These are phyloP conservation scores for Lolium rigidum DNA, from an alignment of 176 grass and related monocot genomes.

Conservation along the genomic window DNA sequence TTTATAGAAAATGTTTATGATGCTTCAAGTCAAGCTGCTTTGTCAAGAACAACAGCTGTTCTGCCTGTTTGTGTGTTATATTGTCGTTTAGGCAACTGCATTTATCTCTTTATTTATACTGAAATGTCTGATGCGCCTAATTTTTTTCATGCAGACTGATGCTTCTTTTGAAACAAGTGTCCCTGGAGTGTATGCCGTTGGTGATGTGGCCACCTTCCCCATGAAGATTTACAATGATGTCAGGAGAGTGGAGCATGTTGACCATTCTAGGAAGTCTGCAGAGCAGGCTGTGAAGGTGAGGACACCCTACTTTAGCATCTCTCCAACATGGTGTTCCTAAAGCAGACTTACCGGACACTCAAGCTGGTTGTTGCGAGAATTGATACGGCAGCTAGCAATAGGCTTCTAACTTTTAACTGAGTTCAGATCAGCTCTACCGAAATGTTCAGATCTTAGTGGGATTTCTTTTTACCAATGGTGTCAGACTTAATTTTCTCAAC, in stretches of 20 bases:
- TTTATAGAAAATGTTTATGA: conserved; percentile 5
- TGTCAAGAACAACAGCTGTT: background rate
- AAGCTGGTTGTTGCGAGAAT: background rate
- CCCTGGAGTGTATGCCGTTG: conserved; percentile 83
- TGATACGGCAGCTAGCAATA: background rate
- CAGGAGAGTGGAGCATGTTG: conserved; percentile 93
- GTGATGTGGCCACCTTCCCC: conserved; percentile 93
- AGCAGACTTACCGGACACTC: background rate
- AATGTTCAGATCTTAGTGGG: background rate
- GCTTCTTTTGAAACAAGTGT: conserved; percentile 86
- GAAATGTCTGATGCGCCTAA: conserved; percentile 9
- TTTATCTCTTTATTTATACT: background rate
- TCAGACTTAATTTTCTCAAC: background rate
- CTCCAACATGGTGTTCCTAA: background rate
- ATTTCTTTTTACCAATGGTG: background rate
- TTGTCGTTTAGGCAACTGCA: background rate
- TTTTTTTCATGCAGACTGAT: conserved; percentile 63
- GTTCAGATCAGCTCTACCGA: background rate
- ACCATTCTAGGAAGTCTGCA: conserved; percentile 88
- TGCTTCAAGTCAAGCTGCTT: conserved; percentile 4
- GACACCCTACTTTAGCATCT: background rate
- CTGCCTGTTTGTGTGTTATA: background rate
- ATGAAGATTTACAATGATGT: conserved; percentile 85
- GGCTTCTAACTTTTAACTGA: background rate
- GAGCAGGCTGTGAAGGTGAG: conserved; percentile 91